Percentiles rank a stretch among this genome's conserved stretches.
These are phyloP conservation scores for Phytopythium oedochilum DNA, from an alignment of 352 stramenopile genomes.

Conservation along the genomic window DNA sequence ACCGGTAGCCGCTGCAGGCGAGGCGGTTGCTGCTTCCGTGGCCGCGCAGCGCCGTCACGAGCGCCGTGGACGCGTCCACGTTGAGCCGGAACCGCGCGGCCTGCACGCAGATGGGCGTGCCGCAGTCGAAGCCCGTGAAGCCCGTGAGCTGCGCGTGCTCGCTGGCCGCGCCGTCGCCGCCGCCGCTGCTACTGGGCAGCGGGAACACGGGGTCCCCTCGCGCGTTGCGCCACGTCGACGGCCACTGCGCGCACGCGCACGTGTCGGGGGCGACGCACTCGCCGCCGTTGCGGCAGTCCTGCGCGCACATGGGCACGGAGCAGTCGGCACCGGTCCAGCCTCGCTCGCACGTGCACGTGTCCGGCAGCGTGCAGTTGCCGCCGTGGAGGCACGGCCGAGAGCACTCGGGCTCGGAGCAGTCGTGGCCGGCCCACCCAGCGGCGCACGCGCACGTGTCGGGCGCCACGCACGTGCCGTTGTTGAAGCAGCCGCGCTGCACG, in stretches of 20 bases:
- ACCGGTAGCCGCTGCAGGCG: conserved; percentile 57
- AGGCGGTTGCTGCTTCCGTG: conserved; percentile 42
- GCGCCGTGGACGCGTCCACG: conserved; percentile 23
- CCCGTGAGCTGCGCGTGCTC: conserved; percentile 86
- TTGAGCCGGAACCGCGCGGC: conserved; percentile 91
- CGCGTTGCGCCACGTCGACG: conserved; percentile 87
- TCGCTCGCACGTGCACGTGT: conserved; percentile 89
- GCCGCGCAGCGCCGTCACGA: conserved; percentile 53
- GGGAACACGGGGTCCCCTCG: conserved; percentile 90
- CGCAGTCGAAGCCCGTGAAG: conserved; percentile 96
- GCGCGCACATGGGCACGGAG: conserved; percentile 85
- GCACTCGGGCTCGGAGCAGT: conserved; percentile 82
- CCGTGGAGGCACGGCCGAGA: conserved; percentile 63
- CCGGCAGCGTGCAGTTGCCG: conserved; percentile 91
- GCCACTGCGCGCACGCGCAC: conserved; percentile 88
- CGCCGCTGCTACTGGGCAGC: conserved; percentile 86
- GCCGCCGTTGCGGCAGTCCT: conserved; percentile 88
- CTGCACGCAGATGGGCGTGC: conserved; percentile 94
- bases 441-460: conserved; percentile 83
- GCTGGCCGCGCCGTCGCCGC: not conserved
- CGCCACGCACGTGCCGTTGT: conserved; percentile 93
- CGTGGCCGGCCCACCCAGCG: conserved; percentile 63
- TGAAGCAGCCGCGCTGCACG: conserved; percentile 93
- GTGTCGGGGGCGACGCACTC: conserved; percentile 74
- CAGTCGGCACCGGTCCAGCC: conserved; percentile 90